Evolutionary conservation across 2,329 filamentous ascomycete genomes (phyloP).

Genomic region (Penicillium crustosum): DNA sequence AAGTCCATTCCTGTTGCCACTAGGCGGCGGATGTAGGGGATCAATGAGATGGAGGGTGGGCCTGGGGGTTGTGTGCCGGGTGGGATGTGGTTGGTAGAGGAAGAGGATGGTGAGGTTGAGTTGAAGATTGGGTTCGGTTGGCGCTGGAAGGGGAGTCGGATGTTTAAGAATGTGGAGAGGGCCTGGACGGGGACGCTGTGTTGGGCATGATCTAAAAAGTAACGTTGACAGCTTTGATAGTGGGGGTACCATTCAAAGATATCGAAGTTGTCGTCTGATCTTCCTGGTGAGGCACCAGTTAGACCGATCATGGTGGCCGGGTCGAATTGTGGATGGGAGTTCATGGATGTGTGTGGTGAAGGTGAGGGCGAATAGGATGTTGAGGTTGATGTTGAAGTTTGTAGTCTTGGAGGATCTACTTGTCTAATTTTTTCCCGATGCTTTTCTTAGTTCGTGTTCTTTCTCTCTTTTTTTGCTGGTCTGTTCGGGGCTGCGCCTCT

Average conservation of each 20-base stretch:
- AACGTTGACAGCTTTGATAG: constrained; percentile 84
- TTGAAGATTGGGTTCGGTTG: constrained; percentile 50
- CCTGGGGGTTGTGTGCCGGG: constrained; percentile 38
- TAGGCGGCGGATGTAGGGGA: constrained; percentile 86
- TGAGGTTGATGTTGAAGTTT: constrained; percentile 21
- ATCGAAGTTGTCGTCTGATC: constrained; percentile 51
- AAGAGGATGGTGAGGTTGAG: constrained; percentile 35
- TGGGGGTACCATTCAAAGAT: constrained; percentile 92
- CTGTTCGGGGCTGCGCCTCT: constrained; percentile 2
- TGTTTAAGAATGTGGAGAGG: constrained; percentile 87
- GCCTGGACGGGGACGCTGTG: constrained; percentile 80
- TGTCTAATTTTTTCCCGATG: not conserved
- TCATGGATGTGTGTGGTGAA: constrained; percentile 25
- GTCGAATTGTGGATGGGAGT: constrained; percentile 36
- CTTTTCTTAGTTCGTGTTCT: constrained; percentile 6
- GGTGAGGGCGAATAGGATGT: constrained; percentile 15
- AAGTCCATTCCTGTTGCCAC: constrained; percentile 90
- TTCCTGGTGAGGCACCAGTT: constrained; percentile 36
- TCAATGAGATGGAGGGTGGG: constrained; percentile 61
- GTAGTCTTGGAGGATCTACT: constrained; percentile 12
- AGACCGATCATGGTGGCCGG: constrained; percentile 41
- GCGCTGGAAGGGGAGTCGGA: constrained; percentile 82
- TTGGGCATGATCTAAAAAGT: constrained; percentile 90
- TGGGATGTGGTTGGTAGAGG: constrained; percentile 44
- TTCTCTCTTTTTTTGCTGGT: not conserved